Evolutionary conservation across 108 stramenopile genomes (phyloP).

Genomic region (Pseudonitzschia multiseries): DNA sequence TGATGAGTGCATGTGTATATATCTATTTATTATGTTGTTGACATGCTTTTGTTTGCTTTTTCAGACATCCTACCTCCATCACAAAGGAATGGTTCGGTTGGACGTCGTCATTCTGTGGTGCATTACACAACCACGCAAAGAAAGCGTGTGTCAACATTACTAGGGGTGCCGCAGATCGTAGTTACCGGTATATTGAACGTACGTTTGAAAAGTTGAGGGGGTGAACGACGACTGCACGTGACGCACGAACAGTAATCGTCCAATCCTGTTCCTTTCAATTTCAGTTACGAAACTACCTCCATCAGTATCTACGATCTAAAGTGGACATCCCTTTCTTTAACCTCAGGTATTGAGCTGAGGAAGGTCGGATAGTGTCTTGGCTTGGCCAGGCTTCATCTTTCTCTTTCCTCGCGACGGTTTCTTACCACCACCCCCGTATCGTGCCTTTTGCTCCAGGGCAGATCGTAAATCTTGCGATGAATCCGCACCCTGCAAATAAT

Average conservation of each 20-base stretch:
- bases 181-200: neutral
- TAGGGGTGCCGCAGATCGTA: conserved; percentile 12
- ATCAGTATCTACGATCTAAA: neutral
- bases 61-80: conserved; percentile 44
- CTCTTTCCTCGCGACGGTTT: conserved; percentile 42
- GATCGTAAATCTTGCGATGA: conserved; percentile 68
- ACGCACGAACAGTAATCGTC: neutral
- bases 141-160: conserved; percentile 8
- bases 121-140: conserved; percentile 3
- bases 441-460: conserved; percentile 79
- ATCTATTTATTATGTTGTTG: neutral
- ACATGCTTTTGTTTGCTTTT: conserved; percentile 8
- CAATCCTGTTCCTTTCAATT: conserved; percentile 5
- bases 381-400: conserved; percentile 81
- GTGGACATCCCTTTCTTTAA: conserved; percentile 57
- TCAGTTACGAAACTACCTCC: neutral
- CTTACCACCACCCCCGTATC: conserved; percentile 35
- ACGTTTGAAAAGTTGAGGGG: neutral
- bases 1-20: too few species aligned
- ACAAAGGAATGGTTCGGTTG: conserved; percentile 38
- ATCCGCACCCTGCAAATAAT: conserved; percentile 11
- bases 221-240: neutral
- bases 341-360: conserved; percentile 89
- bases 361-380: conserved; percentile 83
- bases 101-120: conserved; percentile 43